These are phyloP conservation scores for Centella asiatica DNA, from an alignment of 129 eudicot genomes.

Conservation along the genomic window DNA sequence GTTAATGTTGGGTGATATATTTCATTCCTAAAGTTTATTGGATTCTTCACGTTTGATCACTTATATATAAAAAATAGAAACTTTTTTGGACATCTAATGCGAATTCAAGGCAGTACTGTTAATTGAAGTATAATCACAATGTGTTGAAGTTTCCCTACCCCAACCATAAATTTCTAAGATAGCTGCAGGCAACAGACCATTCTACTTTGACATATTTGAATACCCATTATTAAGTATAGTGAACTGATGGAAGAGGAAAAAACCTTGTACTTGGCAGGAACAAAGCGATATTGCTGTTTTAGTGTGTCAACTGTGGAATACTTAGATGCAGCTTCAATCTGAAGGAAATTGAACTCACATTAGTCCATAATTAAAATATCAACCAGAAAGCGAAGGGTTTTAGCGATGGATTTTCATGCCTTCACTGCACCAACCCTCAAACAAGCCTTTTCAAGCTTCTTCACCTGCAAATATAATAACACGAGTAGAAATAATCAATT, in stretches of 20 bases:
- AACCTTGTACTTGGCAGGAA: slow-evolving; percentile 88
- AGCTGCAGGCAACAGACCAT: neutral
- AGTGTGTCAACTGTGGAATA: slow-evolving; percentile 87
- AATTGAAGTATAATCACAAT: too few species aligned
- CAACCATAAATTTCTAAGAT: neutral
- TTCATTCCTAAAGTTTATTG: too few species aligned
- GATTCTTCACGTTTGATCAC: too few species aligned
- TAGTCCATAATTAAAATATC: slow-evolving; percentile 5
- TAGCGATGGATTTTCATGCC: slow-evolving; percentile 21
- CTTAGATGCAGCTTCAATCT: slow-evolving; percentile 82
- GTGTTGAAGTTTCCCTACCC: too few species aligned
- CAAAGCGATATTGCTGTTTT: slow-evolving; percentile 70
- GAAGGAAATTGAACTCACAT: slow-evolving; percentile 2
- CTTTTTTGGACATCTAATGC: too few species aligned
- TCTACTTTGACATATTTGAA: too few species aligned
- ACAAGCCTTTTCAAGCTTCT: slow-evolving; percentile 90
- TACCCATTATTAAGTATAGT: neutral
- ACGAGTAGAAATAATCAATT: too few species aligned
- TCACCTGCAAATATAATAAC: slow-evolving; percentile 57
- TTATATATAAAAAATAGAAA: too few species aligned
- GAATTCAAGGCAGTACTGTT: too few species aligned
- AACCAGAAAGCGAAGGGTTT: neutral
- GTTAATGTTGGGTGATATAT: too few species aligned
- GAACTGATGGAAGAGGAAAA: slow-evolving; percentile 6
- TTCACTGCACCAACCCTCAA: slow-evolving; percentile 78